phyloP scores from a whole-genome alignment of 805 yeast species.

The Wickerhamiella cacticola region DNA sequence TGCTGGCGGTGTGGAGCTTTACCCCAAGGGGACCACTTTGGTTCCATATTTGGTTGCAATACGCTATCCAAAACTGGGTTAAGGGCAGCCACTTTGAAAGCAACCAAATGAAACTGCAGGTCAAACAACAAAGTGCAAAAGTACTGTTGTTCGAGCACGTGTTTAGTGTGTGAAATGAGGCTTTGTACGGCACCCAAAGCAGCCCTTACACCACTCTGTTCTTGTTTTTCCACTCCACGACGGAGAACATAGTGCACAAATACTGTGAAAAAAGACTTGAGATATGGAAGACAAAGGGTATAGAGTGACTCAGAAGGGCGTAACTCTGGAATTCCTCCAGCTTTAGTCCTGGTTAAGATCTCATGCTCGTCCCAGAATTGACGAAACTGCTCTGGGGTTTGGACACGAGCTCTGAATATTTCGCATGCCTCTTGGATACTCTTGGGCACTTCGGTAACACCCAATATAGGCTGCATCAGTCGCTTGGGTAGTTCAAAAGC shows the following conservation, averaged over 20 bases:
- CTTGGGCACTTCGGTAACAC: conserved; percentile 40
- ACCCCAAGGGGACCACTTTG: not conserved
- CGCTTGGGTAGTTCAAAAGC: conserved; percentile 43
- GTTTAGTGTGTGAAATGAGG: conserved; percentile 56
- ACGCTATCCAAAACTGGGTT: conserved; percentile 20
- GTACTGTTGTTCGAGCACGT: conserved; percentile 68
- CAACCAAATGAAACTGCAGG: conserved; percentile 39
- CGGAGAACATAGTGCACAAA: conserved; percentile 52
- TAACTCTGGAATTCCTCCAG: not conserved
- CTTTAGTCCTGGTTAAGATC: conserved; percentile 11
- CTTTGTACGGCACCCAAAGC: conserved; percentile 22
- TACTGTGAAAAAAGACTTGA: conserved; percentile 54
- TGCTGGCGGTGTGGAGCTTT: not conserved
- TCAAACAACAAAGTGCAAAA: conserved; percentile 63
- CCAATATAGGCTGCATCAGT: conserved; percentile 27
- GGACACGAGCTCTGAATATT: conserved; percentile 48
- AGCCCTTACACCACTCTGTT: conserved; percentile 17
- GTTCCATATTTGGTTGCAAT: conserved; percentile 8
- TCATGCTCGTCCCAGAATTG: conserved; percentile 66
- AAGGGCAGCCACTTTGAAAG: conserved; percentile 28
- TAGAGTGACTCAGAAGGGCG: conserved; percentile 35
- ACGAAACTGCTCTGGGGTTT: conserved; percentile 52
- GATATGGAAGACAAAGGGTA: conserved; percentile 36
- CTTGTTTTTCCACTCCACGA: conserved; percentile 22
- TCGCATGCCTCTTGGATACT: conserved; percentile 72